Evolutionary conservation across 345 rosid species (phyloP), one percentile per base, ranked within the genome.

Genomic region (Rhizophora apiculata): DNA sequence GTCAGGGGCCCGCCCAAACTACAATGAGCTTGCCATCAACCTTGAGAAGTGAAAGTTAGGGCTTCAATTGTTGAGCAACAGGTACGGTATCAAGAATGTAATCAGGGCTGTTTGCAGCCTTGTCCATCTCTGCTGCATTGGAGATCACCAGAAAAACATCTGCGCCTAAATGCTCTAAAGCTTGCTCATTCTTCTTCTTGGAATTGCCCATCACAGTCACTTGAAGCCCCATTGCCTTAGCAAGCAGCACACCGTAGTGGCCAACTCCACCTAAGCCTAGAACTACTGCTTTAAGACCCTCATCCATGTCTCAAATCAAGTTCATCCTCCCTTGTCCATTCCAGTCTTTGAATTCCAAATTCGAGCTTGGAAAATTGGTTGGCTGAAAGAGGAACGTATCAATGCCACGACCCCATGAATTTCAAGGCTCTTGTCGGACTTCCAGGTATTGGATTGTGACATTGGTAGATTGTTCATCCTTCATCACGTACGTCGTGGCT

Each of bases 231-330:
- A 81, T 81, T 69, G 85, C 92, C 71, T 84, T 84, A 0, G 88
- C 88, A 68, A 84, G 82, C 30, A 78, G 72, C 48, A 88, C 85
- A 27, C 79, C 88, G 71, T 81, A 31, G 68, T 88, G 88, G 0
- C 87, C 92, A 15, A 88, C 88, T 62, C 88, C 89, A 8, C 87
- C 90, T 63, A 85, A 34, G 39, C 86, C 88, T 67, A 85, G 31
- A 51, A 85, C 80, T 60, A 84, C 83, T 55, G 73, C 86, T 62
- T 21, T 79, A 1, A 81, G 65, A 21, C 18, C 67, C 54, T 64
- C 63, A 11, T 29, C 21, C 24, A 29, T 31, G 21, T 31, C 70
- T 70, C 4, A 43, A 43, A 43, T 43, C 48, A 43, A 43, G 48
- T 43, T 43, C 48, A 43, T 10, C 16, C 48, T 11, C 3, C 48